These are phyloP conservation scores for Chlorencoelia australis DNA, from an alignment of 2,329 filamentous ascomycete species.

Conservation along the genomic window DNA sequence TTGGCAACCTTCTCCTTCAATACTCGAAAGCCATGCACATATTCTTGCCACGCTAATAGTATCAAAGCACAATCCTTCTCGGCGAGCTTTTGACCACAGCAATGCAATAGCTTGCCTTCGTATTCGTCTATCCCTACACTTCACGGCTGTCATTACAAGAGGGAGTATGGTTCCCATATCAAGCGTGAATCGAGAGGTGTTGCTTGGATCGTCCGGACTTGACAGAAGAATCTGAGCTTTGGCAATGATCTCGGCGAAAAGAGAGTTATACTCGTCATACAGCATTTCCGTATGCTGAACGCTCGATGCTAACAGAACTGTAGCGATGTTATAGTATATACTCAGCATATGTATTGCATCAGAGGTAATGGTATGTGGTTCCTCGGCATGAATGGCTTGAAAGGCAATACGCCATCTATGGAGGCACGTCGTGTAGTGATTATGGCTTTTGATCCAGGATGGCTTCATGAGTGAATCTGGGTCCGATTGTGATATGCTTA, in stretches of 20 bases:
- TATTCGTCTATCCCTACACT: slow-evolving; percentile 23
- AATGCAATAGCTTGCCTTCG: slow-evolving; percentile 23
- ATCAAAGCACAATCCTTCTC: slow-evolving; percentile 26
- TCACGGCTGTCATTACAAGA: slow-evolving; percentile 23
- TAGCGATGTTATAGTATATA: slow-evolving; percentile 25
- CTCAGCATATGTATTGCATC: slow-evolving; percentile 23
- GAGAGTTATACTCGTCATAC: slow-evolving; percentile 22
- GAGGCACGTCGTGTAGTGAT: slow-evolving; percentile 22
- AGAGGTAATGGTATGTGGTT: slow-evolving; percentile 16
- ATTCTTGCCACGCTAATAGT: slow-evolving; percentile 24
- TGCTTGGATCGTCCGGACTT: slow-evolving; percentile 22
- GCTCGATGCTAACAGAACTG: slow-evolving; percentile 23
- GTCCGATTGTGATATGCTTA: slow-evolving; percentile 20
- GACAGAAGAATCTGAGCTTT: slow-evolving; percentile 22
- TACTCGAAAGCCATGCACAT: slow-evolving; percentile 25
- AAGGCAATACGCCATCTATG: slow-evolving; percentile 23
- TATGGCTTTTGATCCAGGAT: slow-evolving; percentile 21
- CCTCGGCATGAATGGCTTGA: slow-evolving; percentile 19
- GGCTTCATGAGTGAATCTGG: slow-evolving; percentile 19
- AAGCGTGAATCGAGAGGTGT: slow-evolving; percentile 24
- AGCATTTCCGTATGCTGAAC: slow-evolving; percentile 23
- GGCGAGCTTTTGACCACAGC: slow-evolving; percentile 24
- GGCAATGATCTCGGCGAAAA: slow-evolving; percentile 24
- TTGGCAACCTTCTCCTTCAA: slow-evolving; percentile 24
- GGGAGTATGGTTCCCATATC: slow-evolving; percentile 27